A percentile compares a stretch with the other conserved stretches of the same genome.
phyloP scores from a whole-genome alignment of 108 stramenopile genomes.

The Skeletonema potamos region DNA sequence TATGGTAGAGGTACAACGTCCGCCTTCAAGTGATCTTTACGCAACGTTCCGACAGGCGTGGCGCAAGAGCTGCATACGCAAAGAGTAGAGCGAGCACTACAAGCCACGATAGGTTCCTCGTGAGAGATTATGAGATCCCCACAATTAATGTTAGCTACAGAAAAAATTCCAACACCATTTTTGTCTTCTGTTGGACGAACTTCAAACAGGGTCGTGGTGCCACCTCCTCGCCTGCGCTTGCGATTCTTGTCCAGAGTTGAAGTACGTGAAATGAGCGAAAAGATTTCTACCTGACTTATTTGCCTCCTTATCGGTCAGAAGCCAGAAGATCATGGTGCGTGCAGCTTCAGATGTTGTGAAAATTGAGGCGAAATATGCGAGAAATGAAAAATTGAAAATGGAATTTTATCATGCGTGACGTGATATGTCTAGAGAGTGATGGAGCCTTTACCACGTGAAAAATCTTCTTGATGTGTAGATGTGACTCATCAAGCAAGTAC shows the following conservation, averaged over 20 bases:
- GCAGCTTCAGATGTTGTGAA: no score
- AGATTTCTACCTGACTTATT: not conserved
- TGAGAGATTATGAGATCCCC: constrained; percentile 12
- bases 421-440: no score
- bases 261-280: not conserved
- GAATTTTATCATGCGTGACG: no score
- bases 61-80: not conserved
- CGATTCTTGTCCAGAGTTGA: not conserved
- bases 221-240: not conserved
- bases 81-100: not conserved
- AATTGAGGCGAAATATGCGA: no score
- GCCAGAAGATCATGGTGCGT: no score
- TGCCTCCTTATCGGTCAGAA: no score
- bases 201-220: not conserved
- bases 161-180: constrained; percentile 10
- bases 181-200: not conserved
- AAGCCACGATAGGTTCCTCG: constrained; percentile 4
- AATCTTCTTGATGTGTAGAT: no score
- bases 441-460: no score
- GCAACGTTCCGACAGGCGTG: constrained; percentile 1
- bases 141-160: not conserved
- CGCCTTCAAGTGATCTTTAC: constrained; percentile 2
- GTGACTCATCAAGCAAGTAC: no score
- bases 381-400: no score
- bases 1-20: not conserved